Conservation (phyloP, 495 filamentous ascomycete genomes). For the Penicillium herquei region DNA sequence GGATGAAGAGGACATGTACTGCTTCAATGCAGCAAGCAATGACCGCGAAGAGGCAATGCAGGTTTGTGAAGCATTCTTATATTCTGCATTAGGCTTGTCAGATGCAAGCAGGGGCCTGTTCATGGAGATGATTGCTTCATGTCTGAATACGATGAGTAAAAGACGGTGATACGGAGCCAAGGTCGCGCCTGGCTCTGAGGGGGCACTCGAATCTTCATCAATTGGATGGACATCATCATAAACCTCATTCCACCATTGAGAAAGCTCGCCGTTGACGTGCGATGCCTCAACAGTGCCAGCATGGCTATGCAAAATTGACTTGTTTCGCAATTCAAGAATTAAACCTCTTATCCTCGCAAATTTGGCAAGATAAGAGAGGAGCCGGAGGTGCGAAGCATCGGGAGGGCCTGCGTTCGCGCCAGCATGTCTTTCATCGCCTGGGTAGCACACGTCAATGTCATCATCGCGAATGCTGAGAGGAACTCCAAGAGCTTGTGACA, state of each 20-base stretch:
- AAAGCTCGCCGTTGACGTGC: slow-evolving; percentile 36
- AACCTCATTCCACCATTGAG: slow-evolving; percentile 48
- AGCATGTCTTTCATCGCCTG: slow-evolving; percentile 34
- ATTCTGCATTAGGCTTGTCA: slow-evolving; percentile 34
- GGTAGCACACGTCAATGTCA: slow-evolving; percentile 54
- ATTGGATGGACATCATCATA: slow-evolving; percentile 42
- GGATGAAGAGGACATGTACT: slow-evolving; percentile 23
- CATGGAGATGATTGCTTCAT: slow-evolving; percentile 47
- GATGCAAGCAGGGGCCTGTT: slow-evolving; percentile 43
- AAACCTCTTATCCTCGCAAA: slow-evolving; percentile 43
- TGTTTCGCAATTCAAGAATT: slow-evolving; percentile 47
- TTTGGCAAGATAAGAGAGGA: slow-evolving; percentile 39
- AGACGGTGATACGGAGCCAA: slow-evolving; percentile 35
- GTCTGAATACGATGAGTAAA: slow-evolving; percentile 34
- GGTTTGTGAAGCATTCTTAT: slow-evolving; percentile 41
- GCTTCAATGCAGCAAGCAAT: slow-evolving; percentile 32
- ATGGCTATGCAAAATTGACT: slow-evolving; percentile 41
- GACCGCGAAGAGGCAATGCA: slow-evolving; percentile 46
- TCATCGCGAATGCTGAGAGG: slow-evolving; percentile 51
- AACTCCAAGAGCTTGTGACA: slow-evolving; percentile 48
- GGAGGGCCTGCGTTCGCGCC: not conserved
- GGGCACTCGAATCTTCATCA: slow-evolving; percentile 15
- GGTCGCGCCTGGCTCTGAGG: not conserved
- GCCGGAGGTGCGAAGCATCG: slow-evolving; percentile 25
- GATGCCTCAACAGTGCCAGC: slow-evolving; percentile 33